Evolutionary conservation across 371 early-diverging fungal genomes (phyloP).

Genomic region (Chytridium lagenaria): DNA sequence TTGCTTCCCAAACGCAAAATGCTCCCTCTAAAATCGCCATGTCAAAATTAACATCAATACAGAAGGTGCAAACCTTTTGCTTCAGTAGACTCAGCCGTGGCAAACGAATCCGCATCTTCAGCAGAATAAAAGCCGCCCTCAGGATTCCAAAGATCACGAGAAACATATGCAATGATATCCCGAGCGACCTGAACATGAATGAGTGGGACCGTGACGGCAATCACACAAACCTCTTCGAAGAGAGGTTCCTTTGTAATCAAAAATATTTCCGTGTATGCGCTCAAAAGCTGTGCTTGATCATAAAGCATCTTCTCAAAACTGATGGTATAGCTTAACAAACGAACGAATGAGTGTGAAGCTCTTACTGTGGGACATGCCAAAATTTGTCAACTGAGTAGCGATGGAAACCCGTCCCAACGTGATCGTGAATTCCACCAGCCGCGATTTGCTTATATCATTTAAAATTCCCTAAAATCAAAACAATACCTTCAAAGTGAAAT

Average conservation of each 20-base stretch:
- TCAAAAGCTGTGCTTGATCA: constrained; percentile 71
- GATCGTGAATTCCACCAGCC: constrained; percentile 71
- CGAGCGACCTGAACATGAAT: constrained; percentile 35
- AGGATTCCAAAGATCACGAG: constrained; percentile 55
- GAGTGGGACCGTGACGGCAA: background rate
- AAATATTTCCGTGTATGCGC: constrained; percentile 56
- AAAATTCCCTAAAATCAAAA: constrained; percentile 2
- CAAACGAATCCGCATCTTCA: constrained; percentile 75
- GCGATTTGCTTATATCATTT: no score
- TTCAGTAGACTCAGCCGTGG: constrained; percentile 46
- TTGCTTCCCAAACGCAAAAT: constrained; percentile 68
- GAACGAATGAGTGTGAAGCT: background rate
- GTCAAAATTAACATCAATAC: background rate
- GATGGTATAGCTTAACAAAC: constrained; percentile 19
- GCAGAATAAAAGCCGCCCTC: constrained; percentile 73
- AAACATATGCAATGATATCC: constrained; percentile 66
- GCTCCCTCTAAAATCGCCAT: constrained; percentile 63
- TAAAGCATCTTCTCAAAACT: constrained; percentile 75
- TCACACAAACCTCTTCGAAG: constrained; percentile 41
- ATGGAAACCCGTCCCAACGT: constrained; percentile 68
- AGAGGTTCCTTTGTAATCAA: constrained; percentile 56
- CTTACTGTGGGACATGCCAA: constrained; percentile 54
- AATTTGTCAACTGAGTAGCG: constrained; percentile 53
- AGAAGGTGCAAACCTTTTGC: constrained; percentile 51
- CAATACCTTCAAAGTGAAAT: constrained; percentile 59